Evolutionary conservation across 306 rosid genomes (phyloP).

Genomic region (Quercus rubra): DNA sequence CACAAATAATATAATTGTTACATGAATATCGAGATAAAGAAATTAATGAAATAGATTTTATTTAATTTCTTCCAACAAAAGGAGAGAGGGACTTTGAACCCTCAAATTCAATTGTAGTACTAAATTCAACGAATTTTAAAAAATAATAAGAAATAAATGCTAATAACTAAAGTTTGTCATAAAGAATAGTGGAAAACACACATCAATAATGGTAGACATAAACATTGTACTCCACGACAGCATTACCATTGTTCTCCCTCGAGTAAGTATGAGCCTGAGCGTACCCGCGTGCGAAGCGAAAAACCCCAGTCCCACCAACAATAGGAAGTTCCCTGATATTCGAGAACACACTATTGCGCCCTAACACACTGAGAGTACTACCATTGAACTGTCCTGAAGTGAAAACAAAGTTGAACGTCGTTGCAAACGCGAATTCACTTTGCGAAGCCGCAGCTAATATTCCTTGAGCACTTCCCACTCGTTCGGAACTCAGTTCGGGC

Average conservation of each 20-base stretch:
- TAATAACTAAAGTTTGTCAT: background rate
- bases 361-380: conserved; percentile 55
- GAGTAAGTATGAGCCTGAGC: conserved; percentile 36
- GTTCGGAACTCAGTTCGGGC: conserved; percentile 37
- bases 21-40: no score
- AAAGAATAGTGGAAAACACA: background rate
- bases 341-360: conserved; percentile 35
- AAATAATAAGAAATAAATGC: no score
- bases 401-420: conserved; percentile 57
- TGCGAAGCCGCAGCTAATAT: conserved; percentile 56
- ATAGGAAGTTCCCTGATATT: conserved; percentile 63
- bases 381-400: conserved; percentile 55
- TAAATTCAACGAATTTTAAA: no score
- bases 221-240: conserved; percentile 59
- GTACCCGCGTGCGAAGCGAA: conserved; percentile 72
- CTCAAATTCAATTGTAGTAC: background rate
- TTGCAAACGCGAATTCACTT: conserved; percentile 36
- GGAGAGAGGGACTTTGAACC: no score
- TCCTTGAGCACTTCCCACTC: conserved; percentile 65
- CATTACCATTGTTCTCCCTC: conserved; percentile 28
- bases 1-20: no score
- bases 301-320: conserved; percentile 65
- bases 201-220: conserved; percentile 53
- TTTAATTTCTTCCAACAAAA: no score
- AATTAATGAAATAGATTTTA: no score